Base-by-base conservation (phyloP, 768 basidiomycete genomes). In the Lepiota venenata region DNA sequence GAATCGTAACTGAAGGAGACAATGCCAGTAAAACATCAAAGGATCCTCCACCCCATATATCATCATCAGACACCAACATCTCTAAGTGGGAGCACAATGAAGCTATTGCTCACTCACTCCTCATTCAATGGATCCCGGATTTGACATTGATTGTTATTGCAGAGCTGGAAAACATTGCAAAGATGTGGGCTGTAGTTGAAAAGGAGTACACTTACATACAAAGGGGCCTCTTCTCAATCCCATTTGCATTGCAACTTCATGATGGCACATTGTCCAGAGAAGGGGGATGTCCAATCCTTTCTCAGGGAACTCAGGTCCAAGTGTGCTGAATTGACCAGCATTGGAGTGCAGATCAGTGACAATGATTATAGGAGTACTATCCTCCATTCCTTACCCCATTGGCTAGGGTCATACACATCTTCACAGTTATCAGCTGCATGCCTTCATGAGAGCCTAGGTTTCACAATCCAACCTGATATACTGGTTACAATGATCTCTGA, bases 41-140 rank as follows among this genome's bases (percentile, higher is more conserved):
- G n/a, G n/a, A n/a, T n/a, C 8, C 27, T 8, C 27, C 55, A 11
- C 41, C 57, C 11, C 16, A 27, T n/a, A 12, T 15, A 15, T 4
- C 20, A 14, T 16, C 48, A 8, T 18, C 21, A 1, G 48, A 50
- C 29, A 32, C 12, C 7, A n/a, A n/a, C n/a, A 21, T 46, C n/a
- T 11, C 14, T 4, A 18, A 11, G 15, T 71, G 74, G 74, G 56
- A 72, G 56, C 64, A 69, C 63, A 56, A 72, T 62, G 62, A 76
- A 64, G 61, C 58, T 55, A 53, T 70, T 1, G 66, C 69, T 7
- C 61, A 55, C 42, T 61, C 63, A n/a, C 49, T 71, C 5, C 65
- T 73, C 10, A 65, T 62, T 2, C 71, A 71, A 56, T 60, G 61
- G 51, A 66, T 68, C 41, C 68, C 69, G 32, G 67, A 72, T 50